phyloP scores from a whole-genome alignment of 2,329 filamentous ascomycete species.

The Trichocomaceae sp. region DNA sequence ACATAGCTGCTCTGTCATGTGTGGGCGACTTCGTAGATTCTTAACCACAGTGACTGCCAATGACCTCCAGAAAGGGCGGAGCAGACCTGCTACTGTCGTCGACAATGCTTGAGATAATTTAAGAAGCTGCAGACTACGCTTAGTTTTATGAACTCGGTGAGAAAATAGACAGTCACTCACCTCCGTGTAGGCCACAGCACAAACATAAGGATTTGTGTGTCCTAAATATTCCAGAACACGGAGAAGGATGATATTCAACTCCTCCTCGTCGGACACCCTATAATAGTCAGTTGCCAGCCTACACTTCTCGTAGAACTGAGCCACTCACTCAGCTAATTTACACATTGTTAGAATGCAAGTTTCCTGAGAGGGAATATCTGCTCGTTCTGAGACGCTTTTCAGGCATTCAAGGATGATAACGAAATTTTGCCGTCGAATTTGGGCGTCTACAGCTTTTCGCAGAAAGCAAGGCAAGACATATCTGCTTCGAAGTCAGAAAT shows the following conservation, averaged over 20 bases:
- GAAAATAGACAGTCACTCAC: conserved; percentile 37
- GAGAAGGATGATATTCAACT: conserved; percentile 78
- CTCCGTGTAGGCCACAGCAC: conserved; percentile 76
- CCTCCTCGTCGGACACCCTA: conserved; percentile 67
- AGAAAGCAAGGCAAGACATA: conserved; percentile 63
- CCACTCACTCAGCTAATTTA: conserved; percentile 63
- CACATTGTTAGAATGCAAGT: conserved; percentile 80
- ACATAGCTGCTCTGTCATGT: conserved; percentile 71
- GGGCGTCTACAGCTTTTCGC: conserved; percentile 40
- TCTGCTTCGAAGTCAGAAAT: conserved; percentile 32
- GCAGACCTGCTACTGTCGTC: conserved; percentile 59
- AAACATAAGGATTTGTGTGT: conserved; percentile 70
- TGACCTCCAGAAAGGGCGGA: conserved; percentile 83
- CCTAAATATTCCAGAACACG: conserved; percentile 82
- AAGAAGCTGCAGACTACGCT: conserved; percentile 47
- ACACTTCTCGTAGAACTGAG: not conserved
- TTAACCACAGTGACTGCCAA: conserved; percentile 77
- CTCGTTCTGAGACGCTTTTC: conserved; percentile 63
- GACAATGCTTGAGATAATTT: conserved; percentile 62
- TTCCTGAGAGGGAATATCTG: conserved; percentile 64
- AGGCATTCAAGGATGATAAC: conserved; percentile 64
- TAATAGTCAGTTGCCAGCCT: conserved; percentile 11
- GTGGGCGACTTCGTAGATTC: conserved; percentile 72
- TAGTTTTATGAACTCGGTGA: not conserved
- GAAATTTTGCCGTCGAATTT: conserved; percentile 57